These are phyloP conservation scores for Cryptococcus sp. DNA, from an alignment of 1,284 basidiomycete genomes.

Conservation along the genomic window DNA sequence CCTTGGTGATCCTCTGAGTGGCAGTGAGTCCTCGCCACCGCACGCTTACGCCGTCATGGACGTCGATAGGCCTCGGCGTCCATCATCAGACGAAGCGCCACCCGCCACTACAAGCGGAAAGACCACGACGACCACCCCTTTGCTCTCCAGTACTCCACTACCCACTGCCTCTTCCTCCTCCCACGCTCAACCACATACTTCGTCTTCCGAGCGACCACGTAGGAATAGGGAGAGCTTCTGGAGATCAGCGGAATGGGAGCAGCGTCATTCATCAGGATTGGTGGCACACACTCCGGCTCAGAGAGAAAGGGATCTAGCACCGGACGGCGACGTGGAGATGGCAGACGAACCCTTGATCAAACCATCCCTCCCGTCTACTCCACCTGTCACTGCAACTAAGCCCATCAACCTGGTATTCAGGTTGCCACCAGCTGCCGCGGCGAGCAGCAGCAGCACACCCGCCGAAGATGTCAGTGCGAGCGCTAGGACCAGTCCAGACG, in stretches of 20 bases:
- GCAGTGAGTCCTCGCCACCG: background rate
- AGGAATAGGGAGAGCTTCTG: slow-evolving; percentile 15
- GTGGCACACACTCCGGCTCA: slow-evolving; percentile 2
- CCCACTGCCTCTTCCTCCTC: slow-evolving; percentile 2
- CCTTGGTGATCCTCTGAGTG: background rate
- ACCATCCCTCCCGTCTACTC: background rate
- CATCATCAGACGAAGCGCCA: slow-evolving; percentile 3
- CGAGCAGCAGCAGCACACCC: background rate
- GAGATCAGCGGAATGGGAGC: slow-evolving; percentile 14
- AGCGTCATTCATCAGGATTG: background rate
- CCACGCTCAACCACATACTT: background rate
- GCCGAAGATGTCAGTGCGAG: slow-evolving; percentile 14
- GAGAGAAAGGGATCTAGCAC: slow-evolving; percentile 1
- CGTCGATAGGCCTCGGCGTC: slow-evolving; percentile 7
- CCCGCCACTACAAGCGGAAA: slow-evolving; percentile 1
- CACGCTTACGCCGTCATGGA: background rate
- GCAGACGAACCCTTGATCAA: background rate
- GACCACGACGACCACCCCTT: background rate
- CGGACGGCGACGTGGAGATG: slow-evolving; percentile 6
- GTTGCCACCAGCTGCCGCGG: slow-evolving; percentile 7
- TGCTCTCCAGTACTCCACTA: background rate
- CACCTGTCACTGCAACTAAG: slow-evolving; percentile 5
- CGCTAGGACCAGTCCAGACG: slow-evolving; percentile 9
- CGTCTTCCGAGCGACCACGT: slow-evolving; percentile 3
- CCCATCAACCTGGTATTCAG: slow-evolving; percentile 21